Evolutionary conservation across 495 filamentous ascomycete species (phyloP).

Genomic region (Choiromyces venosus): DNA sequence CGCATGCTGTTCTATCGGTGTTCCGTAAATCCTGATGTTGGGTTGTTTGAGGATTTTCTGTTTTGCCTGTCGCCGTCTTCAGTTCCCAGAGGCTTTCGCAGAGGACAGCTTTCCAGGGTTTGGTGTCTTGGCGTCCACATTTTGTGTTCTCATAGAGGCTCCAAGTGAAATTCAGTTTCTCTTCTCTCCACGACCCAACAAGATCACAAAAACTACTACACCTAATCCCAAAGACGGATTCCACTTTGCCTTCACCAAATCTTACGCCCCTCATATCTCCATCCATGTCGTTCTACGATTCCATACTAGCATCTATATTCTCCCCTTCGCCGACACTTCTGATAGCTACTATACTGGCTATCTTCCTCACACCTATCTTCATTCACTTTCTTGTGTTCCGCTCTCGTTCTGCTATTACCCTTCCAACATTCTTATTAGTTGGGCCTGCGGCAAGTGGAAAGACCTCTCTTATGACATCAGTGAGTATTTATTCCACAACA

Average conservation of each 20-base stretch:
- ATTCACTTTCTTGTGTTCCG: conserved; percentile 72
- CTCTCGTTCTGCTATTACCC: conserved; percentile 56
- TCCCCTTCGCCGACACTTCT: conserved; percentile 55
- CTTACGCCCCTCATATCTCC: conserved; percentile 4
- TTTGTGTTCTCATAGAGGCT: not conserved
- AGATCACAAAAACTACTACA: not conserved
- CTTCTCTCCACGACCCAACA: conserved; percentile 1
- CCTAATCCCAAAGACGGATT: conserved; percentile 6
- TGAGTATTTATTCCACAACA: conserved; percentile 43
- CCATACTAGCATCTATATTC: conserved; percentile 38
- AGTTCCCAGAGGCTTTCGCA: conserved; percentile 24
- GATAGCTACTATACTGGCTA: conserved; percentile 60
- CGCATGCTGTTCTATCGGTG: conserved; percentile 58
- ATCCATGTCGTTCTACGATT: conserved; percentile 5
- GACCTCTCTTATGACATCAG: conserved; percentile 77
- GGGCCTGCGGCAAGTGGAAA: conserved; percentile 85
- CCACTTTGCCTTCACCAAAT: conserved; percentile 15
- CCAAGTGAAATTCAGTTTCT: not conserved
- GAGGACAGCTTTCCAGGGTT: conserved; percentile 26
- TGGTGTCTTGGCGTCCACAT: not conserved
- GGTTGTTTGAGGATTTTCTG: conserved; percentile 19
- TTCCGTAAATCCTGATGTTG: conserved; percentile 19
- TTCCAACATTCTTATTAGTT: conserved; percentile 77
- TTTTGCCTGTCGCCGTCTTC: conserved; percentile 14
- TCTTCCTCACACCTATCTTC: conserved; percentile 66